Conservation (phyloP, 306 rosid genomes). For the Benincasa hispida region DNA sequence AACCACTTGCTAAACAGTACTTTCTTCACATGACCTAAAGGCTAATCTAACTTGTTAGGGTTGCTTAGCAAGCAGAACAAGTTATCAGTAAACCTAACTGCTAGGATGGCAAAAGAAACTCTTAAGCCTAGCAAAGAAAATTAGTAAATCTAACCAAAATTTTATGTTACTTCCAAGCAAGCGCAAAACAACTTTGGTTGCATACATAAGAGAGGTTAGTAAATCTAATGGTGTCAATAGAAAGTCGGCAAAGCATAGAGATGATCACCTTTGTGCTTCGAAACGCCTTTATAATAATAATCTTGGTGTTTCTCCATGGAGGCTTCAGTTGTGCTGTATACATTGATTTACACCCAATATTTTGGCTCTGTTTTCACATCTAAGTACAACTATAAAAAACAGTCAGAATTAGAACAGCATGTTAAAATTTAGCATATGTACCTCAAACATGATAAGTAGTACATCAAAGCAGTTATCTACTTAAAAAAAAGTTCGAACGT, state of each 20-base stretch:
- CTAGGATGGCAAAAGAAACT: neutral
- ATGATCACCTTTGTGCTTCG: neutral
- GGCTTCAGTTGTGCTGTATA: neutral
- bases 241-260: neutral
- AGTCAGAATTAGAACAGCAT: neutral
- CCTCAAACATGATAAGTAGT: conserved; percentile 7
- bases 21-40: too few species aligned
- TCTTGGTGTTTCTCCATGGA: neutral
- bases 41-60: too few species aligned
- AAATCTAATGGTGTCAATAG: neutral
- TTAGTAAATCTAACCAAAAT: neutral
- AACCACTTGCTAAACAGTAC: too few species aligned
- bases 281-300: neutral
- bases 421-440: conserved; percentile 1
- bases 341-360: conserved; percentile 4
- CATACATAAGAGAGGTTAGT: neutral
- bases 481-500: neutral
- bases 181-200: neutral
- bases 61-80: neutral
- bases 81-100: neutral
- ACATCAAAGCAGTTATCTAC: conserved; percentile 3
- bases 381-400: neutral
- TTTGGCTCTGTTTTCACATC: neutral
- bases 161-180: neutral
- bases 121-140: neutral